These are phyloP conservation scores for Colletotrichum coccodes DNA, from an alignment of 2,329 filamentous ascomycete genomes.

Conservation along the genomic window DNA sequence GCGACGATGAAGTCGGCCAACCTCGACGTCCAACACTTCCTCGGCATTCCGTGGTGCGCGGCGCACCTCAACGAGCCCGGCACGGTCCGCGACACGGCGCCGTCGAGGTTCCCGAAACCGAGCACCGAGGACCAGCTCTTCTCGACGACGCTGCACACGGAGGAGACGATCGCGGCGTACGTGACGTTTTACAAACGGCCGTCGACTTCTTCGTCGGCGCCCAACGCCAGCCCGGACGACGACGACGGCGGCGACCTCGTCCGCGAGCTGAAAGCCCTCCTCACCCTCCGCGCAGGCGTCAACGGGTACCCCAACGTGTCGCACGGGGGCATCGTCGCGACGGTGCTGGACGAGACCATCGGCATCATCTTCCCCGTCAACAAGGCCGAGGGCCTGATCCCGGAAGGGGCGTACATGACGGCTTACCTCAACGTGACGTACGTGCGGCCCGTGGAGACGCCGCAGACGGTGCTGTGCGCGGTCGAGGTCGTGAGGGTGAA, in stretches of 20 bases:
- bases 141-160: conserved; percentile 42
- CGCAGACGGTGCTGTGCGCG: conserved; percentile 44
- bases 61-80: conserved; percentile 40
- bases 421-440: conserved; percentile 48
- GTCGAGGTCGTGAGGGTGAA: conserved; percentile 43
- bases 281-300: conserved; percentile 46
- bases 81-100: conserved; percentile 45
- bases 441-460: conserved; percentile 43
- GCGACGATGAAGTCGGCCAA: conserved; percentile 22
- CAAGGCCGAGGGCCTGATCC: conserved; percentile 40
- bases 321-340: conserved; percentile 50
- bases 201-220: not conserved
- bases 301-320: conserved; percentile 44
- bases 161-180: conserved; percentile 44
- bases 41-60: conserved; percentile 48
- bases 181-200: conserved; percentile 45
- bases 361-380: conserved; percentile 50
- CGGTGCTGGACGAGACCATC: conserved; percentile 50
- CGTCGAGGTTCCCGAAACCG: conserved; percentile 43
- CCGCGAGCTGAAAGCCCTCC: conserved; percentile 42
- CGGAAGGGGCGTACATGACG: conserved; percentile 44
- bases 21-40: conserved; percentile 42
- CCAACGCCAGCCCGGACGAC: not conserved
- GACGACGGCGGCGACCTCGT: conserved; percentile 40
- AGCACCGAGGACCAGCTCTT: conserved; percentile 45